Evolutionary conservation across 495 filamentous ascomycete genomes (phyloP).

Genomic region (Chaetomium tenue): DNA sequence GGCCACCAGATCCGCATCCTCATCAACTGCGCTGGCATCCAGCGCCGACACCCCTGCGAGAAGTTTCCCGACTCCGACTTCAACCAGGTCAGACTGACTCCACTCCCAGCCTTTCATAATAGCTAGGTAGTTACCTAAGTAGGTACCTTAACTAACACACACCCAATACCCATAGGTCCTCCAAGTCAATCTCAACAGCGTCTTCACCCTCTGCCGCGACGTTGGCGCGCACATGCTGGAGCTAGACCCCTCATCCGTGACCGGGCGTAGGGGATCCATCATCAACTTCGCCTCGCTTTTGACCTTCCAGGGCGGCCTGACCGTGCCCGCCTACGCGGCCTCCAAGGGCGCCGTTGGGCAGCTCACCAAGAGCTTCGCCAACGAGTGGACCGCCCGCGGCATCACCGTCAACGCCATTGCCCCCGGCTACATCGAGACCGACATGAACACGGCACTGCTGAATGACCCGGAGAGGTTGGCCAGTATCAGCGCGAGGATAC

Average conservation of each 20-base stretch:
- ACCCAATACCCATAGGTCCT: conserved; percentile 64
- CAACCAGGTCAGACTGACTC: conserved; percentile 54
- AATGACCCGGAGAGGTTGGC: conserved; percentile 64
- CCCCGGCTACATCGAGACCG: conserved; percentile 80
- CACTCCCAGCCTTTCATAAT: no score
- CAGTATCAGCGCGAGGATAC: conserved; percentile 79
- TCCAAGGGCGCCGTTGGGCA: conserved; percentile 84
- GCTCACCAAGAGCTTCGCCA: conserved; percentile 82
- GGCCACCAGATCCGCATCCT: conserved; percentile 66
- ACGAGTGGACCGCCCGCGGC: conserved; percentile 78
- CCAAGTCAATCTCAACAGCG: conserved; percentile 78
- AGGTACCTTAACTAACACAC: conserved; percentile 18
- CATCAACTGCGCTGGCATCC: conserved; percentile 84
- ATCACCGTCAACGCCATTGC: conserved; percentile 81
- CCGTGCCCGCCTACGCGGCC: conserved; percentile 86
- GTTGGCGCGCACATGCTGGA: conserved; percentile 79
- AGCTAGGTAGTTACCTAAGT: background rate
- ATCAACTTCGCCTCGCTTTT: conserved; percentile 85
- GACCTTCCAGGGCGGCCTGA: conserved; percentile 88
- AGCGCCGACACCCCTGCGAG: conserved; percentile 72
- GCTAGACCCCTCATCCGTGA: conserved; percentile 51
- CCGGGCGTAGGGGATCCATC: conserved; percentile 66
- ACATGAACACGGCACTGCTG: conserved; percentile 86
- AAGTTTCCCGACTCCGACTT: conserved; percentile 81
- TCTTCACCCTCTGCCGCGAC: conserved; percentile 81